phyloP scores from a whole-genome alignment of 1,139 yeast genomes.

The Blastobotrys ciferrii region DNA sequence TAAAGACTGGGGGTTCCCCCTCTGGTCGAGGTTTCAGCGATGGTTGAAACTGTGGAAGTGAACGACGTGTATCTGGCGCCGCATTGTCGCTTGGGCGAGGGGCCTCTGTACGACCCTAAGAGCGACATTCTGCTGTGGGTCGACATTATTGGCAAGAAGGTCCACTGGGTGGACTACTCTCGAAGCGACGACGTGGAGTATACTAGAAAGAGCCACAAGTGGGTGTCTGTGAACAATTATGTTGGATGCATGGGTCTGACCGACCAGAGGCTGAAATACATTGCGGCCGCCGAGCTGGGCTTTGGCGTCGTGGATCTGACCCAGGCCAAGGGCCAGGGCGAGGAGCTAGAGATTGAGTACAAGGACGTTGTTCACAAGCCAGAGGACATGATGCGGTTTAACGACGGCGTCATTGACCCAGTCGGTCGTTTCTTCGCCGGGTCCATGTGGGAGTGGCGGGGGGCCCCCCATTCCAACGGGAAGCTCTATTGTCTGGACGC shows the following conservation, averaged over 20 bases:
- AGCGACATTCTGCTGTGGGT: constrained; percentile 33
- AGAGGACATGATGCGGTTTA: constrained; percentile 28
- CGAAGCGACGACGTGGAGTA: constrained; percentile 19
- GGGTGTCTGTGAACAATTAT: constrained; percentile 24
- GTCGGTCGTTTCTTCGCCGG: constrained; percentile 37
- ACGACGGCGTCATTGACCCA: constrained; percentile 39
- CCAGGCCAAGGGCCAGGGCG: constrained; percentile 24
- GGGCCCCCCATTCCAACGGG: constrained; percentile 28
- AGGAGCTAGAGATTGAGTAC: constrained; percentile 20
- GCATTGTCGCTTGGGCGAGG: constrained; percentile 33
- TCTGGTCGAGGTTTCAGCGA: too few species aligned
- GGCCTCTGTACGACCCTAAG: constrained; percentile 36
- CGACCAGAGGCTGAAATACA: constrained; percentile 28
- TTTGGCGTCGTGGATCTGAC: constrained; percentile 32
- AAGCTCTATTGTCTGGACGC: constrained; percentile 34
- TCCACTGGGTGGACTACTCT: constrained; percentile 31
- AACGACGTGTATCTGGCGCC: constrained; percentile 28
- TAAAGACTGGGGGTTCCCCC: too few species aligned
- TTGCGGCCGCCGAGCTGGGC: constrained; percentile 34
- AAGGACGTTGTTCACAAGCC: constrained; percentile 20
- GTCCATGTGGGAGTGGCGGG: constrained; percentile 29
- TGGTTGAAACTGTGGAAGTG: constrained; percentile 7
- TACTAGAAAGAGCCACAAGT: constrained; percentile 23
- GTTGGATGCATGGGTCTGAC: constrained; percentile 37
- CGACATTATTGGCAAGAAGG: constrained; percentile 32